A percentile compares a stretch with the other conserved stretches of the same genome.
phyloP scores from a whole-genome alignment of 2,329 filamentous ascomycete species.

The Colletotrichum melonis region DNA sequence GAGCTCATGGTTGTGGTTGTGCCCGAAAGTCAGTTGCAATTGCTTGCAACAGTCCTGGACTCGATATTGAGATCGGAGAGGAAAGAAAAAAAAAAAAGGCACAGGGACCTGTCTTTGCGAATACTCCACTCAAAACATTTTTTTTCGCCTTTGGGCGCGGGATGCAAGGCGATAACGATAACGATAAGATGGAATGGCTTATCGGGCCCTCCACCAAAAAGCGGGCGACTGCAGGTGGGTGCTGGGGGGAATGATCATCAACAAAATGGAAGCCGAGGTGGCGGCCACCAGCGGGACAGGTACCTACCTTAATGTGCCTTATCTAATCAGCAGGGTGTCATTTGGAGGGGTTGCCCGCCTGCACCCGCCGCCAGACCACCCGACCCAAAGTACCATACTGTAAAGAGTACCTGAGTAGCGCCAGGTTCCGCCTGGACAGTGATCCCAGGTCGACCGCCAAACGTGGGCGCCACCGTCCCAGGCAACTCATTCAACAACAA shows the following conservation, averaged over 20 bases:
- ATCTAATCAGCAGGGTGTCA: constrained; percentile 20
- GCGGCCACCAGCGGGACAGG: not conserved
- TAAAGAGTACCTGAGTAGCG: not conserved
- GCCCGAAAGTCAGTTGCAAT: constrained; percentile 31
- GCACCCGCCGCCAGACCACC: not conserved
- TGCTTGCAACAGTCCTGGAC: constrained; percentile 31
- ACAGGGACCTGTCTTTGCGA: constrained; percentile 27
- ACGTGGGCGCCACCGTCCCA: constrained; percentile 10
- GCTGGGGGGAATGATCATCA: not conserved
- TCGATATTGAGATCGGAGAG: constrained; percentile 17
- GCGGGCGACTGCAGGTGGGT: not conserved
- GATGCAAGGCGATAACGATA: constrained; percentile 30
- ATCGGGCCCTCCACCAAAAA: not conserved
- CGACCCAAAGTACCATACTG: too few relatives aligned
- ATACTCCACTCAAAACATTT: constrained; percentile 30
- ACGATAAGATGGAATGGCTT: constrained; percentile 19
- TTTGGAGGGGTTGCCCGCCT: not conserved
- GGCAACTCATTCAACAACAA: constrained; percentile 26
- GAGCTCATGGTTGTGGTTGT: constrained; percentile 59
- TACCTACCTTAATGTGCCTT: not conserved
- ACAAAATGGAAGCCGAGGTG: constrained; percentile 1
- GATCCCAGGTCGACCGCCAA: constrained; percentile 19
- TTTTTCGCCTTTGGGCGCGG: constrained; percentile 27
- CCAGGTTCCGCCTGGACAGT: constrained; percentile 1
- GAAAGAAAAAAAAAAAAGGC: constrained; percentile 21